Base-by-base conservation (phyloP, 1,139 yeast genomes). In the Yamadazyma diddensiae region DNA sequence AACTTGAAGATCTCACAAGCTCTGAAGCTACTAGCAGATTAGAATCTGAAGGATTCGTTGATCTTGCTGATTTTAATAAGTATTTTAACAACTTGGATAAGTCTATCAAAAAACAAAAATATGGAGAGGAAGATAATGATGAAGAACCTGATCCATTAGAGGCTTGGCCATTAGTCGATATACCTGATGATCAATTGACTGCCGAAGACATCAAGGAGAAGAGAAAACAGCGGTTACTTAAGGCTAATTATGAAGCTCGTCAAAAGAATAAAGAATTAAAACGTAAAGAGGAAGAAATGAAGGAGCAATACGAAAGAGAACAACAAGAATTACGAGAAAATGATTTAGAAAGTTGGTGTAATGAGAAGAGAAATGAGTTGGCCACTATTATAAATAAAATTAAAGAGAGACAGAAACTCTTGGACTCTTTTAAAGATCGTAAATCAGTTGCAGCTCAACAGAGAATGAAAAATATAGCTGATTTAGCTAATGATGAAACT, bases 391-490 rank as follows among this genome's bases (percentile, higher is more conserved):
- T 85, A 18, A 67, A 73, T 28, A 67, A 62, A 33, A 70, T 81
- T 40, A 82, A 79, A 47, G 94, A 85, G 29, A 73, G 87, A 41
- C 66, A 74, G 34, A 80, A 83, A 51, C 62, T 88, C 39, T 73
- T 81, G 45, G 86, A 78, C 38, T 94, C 92, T 29, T 71, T 92
- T 53, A 81, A 79, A 45, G 95, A 90, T 59, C 70, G 97, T 45
- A 88, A 88, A 55, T 87, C 97, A 4, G 77, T 77, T 39, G 96
- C 96, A 14, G 88, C 95, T 2, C 97, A 90, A 59, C 78, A 82
- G 58, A 69, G 97, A 49, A 90, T 92, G 97, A 87, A 84, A 53
- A 83, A 79, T 43, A 79, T 92, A 34, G 95, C 97, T 0, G 83
- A 84, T 12, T 69, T 92, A 40, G 97, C 97, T 1, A 78, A 84